Percentiles rank a stretch among this genome's conserved stretches.
Conservation (phyloP, 768 basidiomycete genomes). For the Termitomyces sp. region DNA sequence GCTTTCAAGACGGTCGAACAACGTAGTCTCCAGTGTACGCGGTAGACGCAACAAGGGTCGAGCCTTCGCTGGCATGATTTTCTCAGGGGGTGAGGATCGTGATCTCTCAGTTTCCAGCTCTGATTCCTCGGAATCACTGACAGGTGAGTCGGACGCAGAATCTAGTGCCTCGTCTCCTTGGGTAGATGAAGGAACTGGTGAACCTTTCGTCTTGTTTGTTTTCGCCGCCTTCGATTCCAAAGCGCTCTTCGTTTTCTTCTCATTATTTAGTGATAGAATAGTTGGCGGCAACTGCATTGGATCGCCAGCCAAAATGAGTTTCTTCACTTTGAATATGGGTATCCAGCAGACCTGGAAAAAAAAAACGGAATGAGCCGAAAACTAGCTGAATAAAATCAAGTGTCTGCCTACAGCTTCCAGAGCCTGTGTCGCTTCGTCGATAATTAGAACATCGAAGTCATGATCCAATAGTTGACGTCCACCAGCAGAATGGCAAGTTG, state of each 20-base stretch:
- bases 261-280: conserved; percentile 61
- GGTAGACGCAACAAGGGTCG: conserved; percentile 47
- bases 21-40: conserved; percentile 76
- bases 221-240: not conserved
- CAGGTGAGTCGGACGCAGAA: not conserved
- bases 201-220: not conserved
- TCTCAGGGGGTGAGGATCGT: not conserved
- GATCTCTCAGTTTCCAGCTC: not conserved
- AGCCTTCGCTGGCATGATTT: conserved; percentile 8
- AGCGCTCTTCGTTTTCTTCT: conserved; percentile 15
- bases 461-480: conserved; percentile 74
- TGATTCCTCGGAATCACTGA: not conserved
- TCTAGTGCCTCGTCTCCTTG: not conserved
- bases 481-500: conserved; percentile 94
- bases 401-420: conserved; percentile 72
- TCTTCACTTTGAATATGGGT: conserved; percentile 89
- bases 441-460: conserved; percentile 88
- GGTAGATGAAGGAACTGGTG: not conserved
- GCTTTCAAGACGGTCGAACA: conserved; percentile 88
- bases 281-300: conserved; percentile 96
- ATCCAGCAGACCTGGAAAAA: conserved; percentile 86
- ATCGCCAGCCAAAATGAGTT: conserved; percentile 89
- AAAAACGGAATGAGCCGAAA: not conserved
- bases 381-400: not conserved
- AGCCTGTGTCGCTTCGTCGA: conserved; percentile 98